These are phyloP conservation scores for Cryptococcus sp. DNA, from an alignment of 1,284 basidiomycete species.

Conservation along the genomic window DNA sequence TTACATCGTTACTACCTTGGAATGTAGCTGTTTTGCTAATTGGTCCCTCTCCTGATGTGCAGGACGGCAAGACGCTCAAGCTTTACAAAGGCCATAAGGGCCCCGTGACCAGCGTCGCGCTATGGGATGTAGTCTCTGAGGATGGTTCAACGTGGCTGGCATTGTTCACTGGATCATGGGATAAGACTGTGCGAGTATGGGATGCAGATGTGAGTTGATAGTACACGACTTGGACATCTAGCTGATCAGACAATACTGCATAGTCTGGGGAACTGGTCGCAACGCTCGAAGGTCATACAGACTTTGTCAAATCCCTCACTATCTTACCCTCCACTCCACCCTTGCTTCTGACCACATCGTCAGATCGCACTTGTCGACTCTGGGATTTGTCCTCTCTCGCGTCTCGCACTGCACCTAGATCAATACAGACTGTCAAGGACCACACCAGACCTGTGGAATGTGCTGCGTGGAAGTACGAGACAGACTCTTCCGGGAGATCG, in stretches of 20 bases:
- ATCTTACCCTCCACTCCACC: slow-evolving; percentile 62
- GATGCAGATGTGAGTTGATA: slow-evolving; percentile 63
- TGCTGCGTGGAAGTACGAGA: slow-evolving; percentile 24
- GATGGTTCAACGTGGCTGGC: slow-evolving; percentile 21
- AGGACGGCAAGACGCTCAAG: slow-evolving; percentile 77
- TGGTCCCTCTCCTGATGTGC: not conserved
- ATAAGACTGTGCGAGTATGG: slow-evolving; percentile 86
- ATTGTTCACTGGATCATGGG: slow-evolving; percentile 87
- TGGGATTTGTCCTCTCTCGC: slow-evolving; percentile 63
- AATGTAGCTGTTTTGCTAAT: slow-evolving; percentile 5
- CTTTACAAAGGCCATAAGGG: slow-evolving; percentile 79
- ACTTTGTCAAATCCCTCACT: slow-evolving; percentile 81
- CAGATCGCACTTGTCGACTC: slow-evolving; percentile 84
- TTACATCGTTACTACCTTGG: not conserved
- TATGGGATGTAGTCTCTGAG: slow-evolving; percentile 55
- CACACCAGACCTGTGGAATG: slow-evolving; percentile 42
- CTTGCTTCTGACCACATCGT: slow-evolving; percentile 80
- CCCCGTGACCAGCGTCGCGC: slow-evolving; percentile 77
- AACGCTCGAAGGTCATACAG: slow-evolving; percentile 73
- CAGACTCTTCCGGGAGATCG: slow-evolving; percentile 44
- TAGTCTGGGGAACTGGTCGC: slow-evolving; percentile 71
- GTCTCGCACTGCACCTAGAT: slow-evolving; percentile 61
- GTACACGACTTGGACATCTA: not conserved
- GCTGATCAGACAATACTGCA: slow-evolving; percentile 1
- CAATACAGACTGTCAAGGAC: slow-evolving; percentile 50